Conservation (phyloP, 306 rosid genomes). For the Parietaria judaica region DNA sequence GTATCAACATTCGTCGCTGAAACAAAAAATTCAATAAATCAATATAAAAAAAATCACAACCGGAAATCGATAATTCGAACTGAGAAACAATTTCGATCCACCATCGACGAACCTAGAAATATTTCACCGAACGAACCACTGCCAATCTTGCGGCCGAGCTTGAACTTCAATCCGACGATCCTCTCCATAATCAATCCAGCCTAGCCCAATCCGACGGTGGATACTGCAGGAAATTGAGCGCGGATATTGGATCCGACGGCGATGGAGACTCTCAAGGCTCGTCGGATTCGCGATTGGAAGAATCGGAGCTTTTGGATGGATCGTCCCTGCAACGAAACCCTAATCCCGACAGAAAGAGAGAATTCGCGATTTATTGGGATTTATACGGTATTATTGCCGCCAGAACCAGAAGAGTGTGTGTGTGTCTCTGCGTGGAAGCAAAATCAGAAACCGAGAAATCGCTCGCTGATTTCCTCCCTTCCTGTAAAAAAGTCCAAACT, state of each 20-base stretch:
- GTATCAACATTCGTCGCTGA: conserved; percentile 85
- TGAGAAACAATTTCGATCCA: conserved; percentile 1
- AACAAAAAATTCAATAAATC: neutral
- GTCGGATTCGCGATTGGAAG: neutral
- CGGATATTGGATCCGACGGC: neutral
- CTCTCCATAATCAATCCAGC: conserved; percentile 45
- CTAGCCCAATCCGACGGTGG: too few relatives aligned
- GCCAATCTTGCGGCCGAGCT: conserved; percentile 95
- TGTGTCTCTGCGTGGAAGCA: too few relatives aligned
- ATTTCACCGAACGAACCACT: conserved; percentile 98
- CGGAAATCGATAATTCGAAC: neutral
- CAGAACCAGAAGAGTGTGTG: too few relatives aligned
- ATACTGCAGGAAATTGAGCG: neutral
- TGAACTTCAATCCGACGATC: conserved; percentile 63
- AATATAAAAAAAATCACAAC: neutral
- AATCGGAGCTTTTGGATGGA: too few relatives aligned
- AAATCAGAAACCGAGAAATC: too few relatives aligned
- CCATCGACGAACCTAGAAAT: conserved; percentile 52
- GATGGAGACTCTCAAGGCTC: neutral
- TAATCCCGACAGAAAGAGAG: too few relatives aligned
- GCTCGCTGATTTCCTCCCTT: too few relatives aligned
- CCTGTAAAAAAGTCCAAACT: too few relatives aligned
- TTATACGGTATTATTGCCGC: too few relatives aligned
- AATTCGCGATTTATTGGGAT: too few relatives aligned
- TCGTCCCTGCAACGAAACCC: too few relatives aligned